A percentile compares a stretch with the other conserved stretches of the same genome.
Evolutionary conservation across 164 flowering plant species (phyloP).

Genomic region (Malania oleifera): DNA sequence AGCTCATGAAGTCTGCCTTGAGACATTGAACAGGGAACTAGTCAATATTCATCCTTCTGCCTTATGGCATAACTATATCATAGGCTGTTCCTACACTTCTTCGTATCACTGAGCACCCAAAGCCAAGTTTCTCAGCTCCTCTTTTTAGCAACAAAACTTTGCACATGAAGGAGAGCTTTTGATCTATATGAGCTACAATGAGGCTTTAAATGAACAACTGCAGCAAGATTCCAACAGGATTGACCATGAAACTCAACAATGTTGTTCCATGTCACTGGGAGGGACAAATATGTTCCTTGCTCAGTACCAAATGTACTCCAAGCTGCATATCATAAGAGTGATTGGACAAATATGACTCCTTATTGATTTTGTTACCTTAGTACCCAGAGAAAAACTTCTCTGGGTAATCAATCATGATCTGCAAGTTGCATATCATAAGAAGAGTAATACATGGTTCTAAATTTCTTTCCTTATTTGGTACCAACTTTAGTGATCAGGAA

Average conservation of each 20-base stretch:
- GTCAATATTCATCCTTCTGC: slow-evolving; percentile 25
- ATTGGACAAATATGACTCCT: too few relatives aligned
- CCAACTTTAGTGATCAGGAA: too few relatives aligned
- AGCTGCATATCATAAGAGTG: too few relatives aligned
- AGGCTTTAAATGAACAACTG: slow-evolving; percentile 63
- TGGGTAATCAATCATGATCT: slow-evolving; percentile 72
- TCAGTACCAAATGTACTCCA: slow-evolving; percentile 66
- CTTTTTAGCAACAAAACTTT: slow-evolving; percentile 10
- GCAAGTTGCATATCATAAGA: slow-evolving; percentile 4
- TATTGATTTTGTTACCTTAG: slow-evolving; percentile 60
- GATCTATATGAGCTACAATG: slow-evolving; percentile 17
- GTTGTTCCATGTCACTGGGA: slow-evolving; percentile 40
- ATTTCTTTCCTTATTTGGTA: neutral
- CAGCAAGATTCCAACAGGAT: slow-evolving; percentile 54
- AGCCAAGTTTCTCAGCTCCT: slow-evolving; percentile 25
- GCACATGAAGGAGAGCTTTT: slow-evolving; percentile 23
- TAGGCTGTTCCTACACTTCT: slow-evolving; percentile 33
- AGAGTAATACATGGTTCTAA: neutral
- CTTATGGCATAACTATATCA: too few relatives aligned
- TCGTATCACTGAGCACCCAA: slow-evolving; percentile 49
- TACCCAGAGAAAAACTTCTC: slow-evolving; percentile 61
- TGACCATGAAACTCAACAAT: slow-evolving; percentile 78
- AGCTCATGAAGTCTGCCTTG: slow-evolving; percentile 16
- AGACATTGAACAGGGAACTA: slow-evolving; percentile 11
- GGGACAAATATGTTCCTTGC: slow-evolving; percentile 52